Evolutionary conservation across 2,329 filamentous ascomycete genomes (phyloP).

Genomic region (Calonectria honghensis): DNA sequence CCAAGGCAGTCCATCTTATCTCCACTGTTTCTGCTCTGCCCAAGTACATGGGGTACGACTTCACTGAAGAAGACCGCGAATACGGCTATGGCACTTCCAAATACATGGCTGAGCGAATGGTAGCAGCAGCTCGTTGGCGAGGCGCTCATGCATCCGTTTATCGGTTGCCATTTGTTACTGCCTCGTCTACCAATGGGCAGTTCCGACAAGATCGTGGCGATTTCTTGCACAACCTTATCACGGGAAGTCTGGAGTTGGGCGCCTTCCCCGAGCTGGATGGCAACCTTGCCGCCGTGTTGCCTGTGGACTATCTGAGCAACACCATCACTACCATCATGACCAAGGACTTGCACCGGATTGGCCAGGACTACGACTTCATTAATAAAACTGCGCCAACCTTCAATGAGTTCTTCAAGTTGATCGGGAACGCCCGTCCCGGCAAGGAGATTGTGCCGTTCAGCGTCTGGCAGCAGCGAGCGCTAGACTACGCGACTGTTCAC

Average conservation of each 20-base stretch:
- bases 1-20: neutral
- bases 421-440: too few species aligned
- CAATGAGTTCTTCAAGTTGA: too few species aligned
- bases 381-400: too few species aligned
- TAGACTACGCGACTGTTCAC: too few species aligned
- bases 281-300: neutral
- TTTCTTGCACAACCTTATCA: neutral
- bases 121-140: neutral
- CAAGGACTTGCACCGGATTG: too few species aligned
- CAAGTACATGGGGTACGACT: neutral
- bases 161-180: neutral
- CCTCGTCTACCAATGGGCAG: neutral
- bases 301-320: neutral
- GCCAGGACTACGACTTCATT: too few species aligned
- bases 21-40: neutral
- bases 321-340: neutral
- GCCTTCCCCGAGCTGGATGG: neutral
- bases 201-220: neutral
- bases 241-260: neutral
- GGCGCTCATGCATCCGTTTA: neutral
- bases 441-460: too few species aligned
- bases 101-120: neutral
- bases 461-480: too few species aligned
- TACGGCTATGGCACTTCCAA: neutral
- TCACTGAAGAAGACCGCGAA: neutral